phyloP scores from a whole-genome alignment of 768 basidiomycete genomes.

The Mycena metata region DNA sequence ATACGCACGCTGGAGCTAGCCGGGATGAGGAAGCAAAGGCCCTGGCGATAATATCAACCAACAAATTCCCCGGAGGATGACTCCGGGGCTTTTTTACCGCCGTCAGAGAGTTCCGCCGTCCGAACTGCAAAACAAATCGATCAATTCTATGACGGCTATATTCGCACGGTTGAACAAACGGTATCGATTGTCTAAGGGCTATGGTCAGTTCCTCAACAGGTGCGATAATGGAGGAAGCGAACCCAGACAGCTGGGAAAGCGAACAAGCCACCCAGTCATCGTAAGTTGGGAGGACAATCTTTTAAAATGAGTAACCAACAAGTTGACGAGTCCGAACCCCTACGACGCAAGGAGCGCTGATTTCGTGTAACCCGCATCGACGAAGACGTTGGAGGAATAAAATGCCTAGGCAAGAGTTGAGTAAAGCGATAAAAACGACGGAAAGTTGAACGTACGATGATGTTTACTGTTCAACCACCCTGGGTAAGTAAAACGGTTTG shows the following conservation, averaged over 20 bases:
- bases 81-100: constrained; percentile 48
- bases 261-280: too few species aligned
- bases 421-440: too few species aligned
- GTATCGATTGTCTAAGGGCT: constrained; percentile 75
- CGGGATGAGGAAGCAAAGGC: constrained; percentile 75
- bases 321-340: constrained; percentile 79
- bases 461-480: constrained; percentile 2
- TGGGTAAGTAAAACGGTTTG: background rate
- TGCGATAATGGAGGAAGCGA: constrained; percentile 45
- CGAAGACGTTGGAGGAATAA: constrained; percentile 85
- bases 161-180: background rate
- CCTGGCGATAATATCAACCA: constrained; percentile 39
- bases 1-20: constrained; percentile 52
- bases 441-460: background rate
- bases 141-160: background rate
- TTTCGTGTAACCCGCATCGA: constrained; percentile 66
- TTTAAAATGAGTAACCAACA: too few species aligned
- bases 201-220: too few species aligned
- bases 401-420: constrained; percentile 68
- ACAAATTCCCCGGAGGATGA: too few species aligned
- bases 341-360: constrained; percentile 74
- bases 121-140: constrained; percentile 58
- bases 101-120: constrained; percentile 78
- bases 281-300: too few species aligned
- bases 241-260: constrained; percentile 77